Percentiles rank a stretch among this genome's conserved stretches.
Evolutionary conservation across 1,139 yeast genomes (phyloP).

Genomic region (Yarrowia galli): DNA sequence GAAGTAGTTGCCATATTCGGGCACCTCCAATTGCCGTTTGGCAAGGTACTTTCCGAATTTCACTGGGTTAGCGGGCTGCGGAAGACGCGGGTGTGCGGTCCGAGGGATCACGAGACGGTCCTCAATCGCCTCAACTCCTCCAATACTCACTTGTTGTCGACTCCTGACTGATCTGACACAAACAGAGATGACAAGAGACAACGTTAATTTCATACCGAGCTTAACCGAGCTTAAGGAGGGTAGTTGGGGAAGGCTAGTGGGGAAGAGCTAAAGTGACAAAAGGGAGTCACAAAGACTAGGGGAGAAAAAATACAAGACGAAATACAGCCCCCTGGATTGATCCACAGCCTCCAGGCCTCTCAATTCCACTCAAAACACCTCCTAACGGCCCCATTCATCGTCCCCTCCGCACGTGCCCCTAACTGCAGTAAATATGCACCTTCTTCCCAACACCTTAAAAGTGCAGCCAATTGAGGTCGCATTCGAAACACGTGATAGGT

Average conservation of each 20-base stretch:
- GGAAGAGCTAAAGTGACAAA: not conserved
- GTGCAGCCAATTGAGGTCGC: constrained; percentile 31
- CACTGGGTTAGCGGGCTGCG: constrained; percentile 50
- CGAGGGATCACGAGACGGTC: not conserved
- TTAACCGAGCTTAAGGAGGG: constrained; percentile 22
- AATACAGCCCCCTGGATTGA: not conserved
- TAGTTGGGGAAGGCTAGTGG: not conserved
- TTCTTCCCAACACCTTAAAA: constrained; percentile 28
- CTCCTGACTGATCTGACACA: constrained; percentile 30
- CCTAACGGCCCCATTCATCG: not conserved
- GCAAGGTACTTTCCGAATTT: constrained; percentile 96
- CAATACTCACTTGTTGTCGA: constrained; percentile 33
- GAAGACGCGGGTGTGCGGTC: not conserved
- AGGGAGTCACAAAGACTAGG: not conserved
- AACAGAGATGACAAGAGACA: constrained; percentile 19
- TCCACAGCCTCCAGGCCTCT: not conserved
- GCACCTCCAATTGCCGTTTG: constrained; percentile 90
- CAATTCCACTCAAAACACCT: too few species aligned
- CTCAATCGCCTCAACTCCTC: not conserved
- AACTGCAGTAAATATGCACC: constrained; percentile 16
- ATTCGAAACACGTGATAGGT: constrained; percentile 29
- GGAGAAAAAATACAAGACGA: too few species aligned
- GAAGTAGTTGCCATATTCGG: constrained; percentile 92
- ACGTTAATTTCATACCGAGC: constrained; percentile 27
- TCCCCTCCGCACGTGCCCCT: constrained; percentile 24